Conservation (phyloP, 371 early-diverging fungal species). For the Apophysomyces ossiformis region DNA sequence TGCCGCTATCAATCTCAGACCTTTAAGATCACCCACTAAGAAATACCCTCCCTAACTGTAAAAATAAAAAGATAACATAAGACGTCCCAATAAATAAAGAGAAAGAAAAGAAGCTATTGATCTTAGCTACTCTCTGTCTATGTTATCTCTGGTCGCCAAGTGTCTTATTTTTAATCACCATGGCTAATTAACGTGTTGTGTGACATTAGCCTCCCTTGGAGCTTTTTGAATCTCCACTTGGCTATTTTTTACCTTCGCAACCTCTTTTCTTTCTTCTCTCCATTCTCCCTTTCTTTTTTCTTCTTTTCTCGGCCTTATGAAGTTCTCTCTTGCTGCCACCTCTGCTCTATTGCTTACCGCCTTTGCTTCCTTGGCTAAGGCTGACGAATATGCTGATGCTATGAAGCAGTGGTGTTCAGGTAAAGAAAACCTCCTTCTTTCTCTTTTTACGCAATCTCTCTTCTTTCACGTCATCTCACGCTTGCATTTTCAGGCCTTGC, state of each 20-base stretch:
- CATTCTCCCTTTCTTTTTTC: conserved; percentile 13
- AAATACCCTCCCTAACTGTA: background rate
- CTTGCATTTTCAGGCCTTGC: conserved; percentile 16
- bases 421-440: conserved; percentile 8
- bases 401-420: conserved; percentile 50
- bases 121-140: background rate
- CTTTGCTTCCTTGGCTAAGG: conserved; percentile 34
- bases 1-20: background rate
- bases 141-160: background rate
- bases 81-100: background rate
- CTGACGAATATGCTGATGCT: conserved; percentile 50
- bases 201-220: conserved; percentile 18
- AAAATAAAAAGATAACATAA: background rate
- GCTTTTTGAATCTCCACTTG: conserved; percentile 7
- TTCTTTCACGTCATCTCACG: background rate
- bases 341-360: conserved; percentile 41
- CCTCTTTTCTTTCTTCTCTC: conserved; percentile 18
- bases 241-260: conserved; percentile 9
- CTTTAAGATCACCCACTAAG: background rate
- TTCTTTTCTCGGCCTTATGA: conserved; percentile 31
- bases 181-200: conserved; percentile 18
- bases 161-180: conserved; percentile 1
- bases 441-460: background rate
- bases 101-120: conserved; percentile 4
- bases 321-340: conserved; percentile 50